A percentile compares a stretch with the other conserved stretches of the same genome.
Evolutionary conservation across 805 yeast genomes (phyloP).

Genomic region (Candida ficus): DNA sequence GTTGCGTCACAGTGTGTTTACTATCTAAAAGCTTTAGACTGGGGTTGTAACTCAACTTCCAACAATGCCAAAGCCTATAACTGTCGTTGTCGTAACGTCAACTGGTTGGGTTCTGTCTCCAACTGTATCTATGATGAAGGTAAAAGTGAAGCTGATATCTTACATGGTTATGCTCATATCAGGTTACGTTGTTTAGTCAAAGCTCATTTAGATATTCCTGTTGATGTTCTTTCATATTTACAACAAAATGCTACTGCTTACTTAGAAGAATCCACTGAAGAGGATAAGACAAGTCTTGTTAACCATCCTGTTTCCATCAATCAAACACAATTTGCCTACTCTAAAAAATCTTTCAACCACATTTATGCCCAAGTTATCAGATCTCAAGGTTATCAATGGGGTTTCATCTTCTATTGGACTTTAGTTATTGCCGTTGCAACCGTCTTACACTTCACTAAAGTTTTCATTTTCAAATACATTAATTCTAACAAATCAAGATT

Average conservation of each 20-base stretch:
- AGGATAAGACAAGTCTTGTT: constrained; percentile 23
- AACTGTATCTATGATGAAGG: constrained; percentile 33
- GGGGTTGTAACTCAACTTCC: constrained; percentile 37
- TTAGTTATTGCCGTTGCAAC: constrained; percentile 29
- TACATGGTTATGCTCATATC: constrained; percentile 38
- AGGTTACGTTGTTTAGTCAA: constrained; percentile 31
- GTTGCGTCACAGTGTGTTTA: constrained; percentile 38
- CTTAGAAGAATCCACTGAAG: constrained; percentile 25
- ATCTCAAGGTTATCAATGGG: constrained; percentile 42
- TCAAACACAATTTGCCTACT: constrained; percentile 28
- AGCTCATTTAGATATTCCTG: constrained; percentile 29
- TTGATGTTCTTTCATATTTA: constrained; percentile 29
- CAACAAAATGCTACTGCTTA: constrained; percentile 32
- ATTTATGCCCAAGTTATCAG: constrained; percentile 32
- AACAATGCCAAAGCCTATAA: constrained; percentile 29
- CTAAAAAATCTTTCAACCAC: constrained; percentile 31
- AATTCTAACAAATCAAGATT: constrained; percentile 15
- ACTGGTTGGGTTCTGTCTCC: constrained; percentile 41
- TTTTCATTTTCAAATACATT: constrained; percentile 23
- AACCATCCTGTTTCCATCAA: constrained; percentile 31
- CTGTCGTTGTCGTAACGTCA: constrained; percentile 37
- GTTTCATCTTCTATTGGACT: constrained; percentile 38
- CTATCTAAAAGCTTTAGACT: constrained; percentile 33
- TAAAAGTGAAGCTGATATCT: constrained; percentile 20
- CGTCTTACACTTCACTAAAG: constrained; percentile 24